Percentiles rank a stretch among this genome's conserved stretches.
phyloP scores from a whole-genome alignment of 306 rosid genomes.

The Vachellia pachyceras region DNA sequence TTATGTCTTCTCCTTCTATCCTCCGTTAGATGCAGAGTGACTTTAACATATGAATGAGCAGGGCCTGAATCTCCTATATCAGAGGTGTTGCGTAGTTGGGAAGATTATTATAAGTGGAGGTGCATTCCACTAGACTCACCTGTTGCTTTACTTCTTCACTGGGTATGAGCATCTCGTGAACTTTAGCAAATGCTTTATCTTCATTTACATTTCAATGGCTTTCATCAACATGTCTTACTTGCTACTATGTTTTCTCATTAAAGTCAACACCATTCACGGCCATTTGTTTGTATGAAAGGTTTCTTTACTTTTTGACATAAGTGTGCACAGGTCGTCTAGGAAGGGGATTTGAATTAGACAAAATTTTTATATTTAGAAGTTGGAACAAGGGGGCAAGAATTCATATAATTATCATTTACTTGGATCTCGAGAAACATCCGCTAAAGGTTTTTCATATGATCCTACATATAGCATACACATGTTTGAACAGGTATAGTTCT shows the following conservation, averaged over 20 bases:
- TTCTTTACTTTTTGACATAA: not conserved
- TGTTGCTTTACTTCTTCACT: constrained; percentile 86
- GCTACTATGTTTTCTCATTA: not conserved
- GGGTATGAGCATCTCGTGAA: constrained; percentile 59
- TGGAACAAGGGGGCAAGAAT: not conserved
- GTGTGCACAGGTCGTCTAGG: not conserved
- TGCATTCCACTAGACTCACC: constrained; percentile 75
- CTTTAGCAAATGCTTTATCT: constrained; percentile 26
- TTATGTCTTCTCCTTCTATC: constrained; percentile 14
- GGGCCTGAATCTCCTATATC: constrained; percentile 58
- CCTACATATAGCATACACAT: not conserved
- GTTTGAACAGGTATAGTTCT: not conserved
- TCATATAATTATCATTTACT: not conserved
- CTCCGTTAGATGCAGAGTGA: constrained; percentile 32
- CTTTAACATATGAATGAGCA: constrained; percentile 48
- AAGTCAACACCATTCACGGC: not conserved
- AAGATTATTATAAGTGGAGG: constrained; percentile 87
- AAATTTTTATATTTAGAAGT: not conserved
- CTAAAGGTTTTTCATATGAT: not conserved
- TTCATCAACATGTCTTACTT: constrained; percentile 3
- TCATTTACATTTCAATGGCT: constrained; percentile 15
- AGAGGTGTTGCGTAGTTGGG: constrained; percentile 67
- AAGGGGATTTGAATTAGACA: not conserved
- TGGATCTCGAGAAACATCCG: not conserved
- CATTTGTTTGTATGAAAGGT: not conserved